Percentiles rank a stretch among this genome's conserved stretches.
phyloP scores from a whole-genome alignment of 2,329 filamentous ascomycete species.

The Aureobasidium sp. region DNA sequence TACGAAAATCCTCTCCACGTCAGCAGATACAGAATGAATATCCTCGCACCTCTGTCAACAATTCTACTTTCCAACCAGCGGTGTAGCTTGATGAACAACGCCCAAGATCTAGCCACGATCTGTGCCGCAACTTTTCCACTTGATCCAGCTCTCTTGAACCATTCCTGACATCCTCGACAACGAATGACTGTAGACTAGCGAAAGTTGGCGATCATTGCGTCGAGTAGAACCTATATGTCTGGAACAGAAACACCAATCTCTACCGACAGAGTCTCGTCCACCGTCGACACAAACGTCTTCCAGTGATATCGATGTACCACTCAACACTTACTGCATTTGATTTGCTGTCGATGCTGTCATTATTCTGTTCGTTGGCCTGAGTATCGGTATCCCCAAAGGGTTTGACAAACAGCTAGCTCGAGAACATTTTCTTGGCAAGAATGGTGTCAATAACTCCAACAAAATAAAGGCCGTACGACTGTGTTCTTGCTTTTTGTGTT shows the following conservation, averaged over 20 bases:
- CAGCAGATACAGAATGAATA: neutral
- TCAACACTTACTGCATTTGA: neutral
- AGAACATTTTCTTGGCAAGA: neutral
- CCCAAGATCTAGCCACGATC: neutral
- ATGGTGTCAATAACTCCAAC: neutral
- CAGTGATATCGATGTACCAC: neutral
- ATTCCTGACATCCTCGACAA: neutral
- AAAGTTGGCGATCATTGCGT: neutral
- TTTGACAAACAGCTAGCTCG: too few species aligned
- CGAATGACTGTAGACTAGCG: neutral
- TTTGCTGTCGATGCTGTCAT: neutral
- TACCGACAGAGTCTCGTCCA: neutral
- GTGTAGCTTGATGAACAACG: neutral
- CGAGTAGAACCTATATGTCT: neutral
- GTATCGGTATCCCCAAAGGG: neutral
- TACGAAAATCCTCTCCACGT: neutral
- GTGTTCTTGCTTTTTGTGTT: neutral
- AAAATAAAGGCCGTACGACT: neutral
- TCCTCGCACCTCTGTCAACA: neutral
- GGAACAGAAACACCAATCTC: neutral
- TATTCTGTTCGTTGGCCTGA: neutral
- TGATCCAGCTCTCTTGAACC: neutral
- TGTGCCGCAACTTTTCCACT: neutral
- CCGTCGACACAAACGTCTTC: neutral
- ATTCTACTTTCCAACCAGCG: neutral